phyloP scores from a whole-genome alignment of 2,329 filamentous ascomycete genomes.

The Lomentospora prolificans region DNA sequence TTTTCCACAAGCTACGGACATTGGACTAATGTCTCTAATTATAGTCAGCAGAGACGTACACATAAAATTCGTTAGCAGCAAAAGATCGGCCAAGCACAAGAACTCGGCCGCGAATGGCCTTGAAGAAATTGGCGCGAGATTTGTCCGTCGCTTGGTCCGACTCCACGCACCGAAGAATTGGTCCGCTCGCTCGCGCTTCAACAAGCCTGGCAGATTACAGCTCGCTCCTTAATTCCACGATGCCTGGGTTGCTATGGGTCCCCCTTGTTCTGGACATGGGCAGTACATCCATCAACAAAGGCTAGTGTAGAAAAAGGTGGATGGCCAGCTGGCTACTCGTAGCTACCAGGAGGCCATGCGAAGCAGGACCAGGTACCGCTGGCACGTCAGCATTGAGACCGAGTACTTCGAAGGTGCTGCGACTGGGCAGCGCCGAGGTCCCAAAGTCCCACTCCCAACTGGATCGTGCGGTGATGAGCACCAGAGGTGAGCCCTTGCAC shows the following conservation, averaged over 20 bases:
- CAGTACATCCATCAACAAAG: too few relatives aligned
- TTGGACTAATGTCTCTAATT: not conserved
- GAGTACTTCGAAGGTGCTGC: too few relatives aligned
- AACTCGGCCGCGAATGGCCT: too few relatives aligned
- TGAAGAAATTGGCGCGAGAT: too few relatives aligned
- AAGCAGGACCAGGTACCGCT: not conserved
- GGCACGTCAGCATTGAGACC: not conserved
- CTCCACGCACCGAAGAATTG: too few relatives aligned
- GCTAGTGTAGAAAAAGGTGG: too few relatives aligned
- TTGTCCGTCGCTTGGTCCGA: too few relatives aligned
- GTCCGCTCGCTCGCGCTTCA: not conserved
- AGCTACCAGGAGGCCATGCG: not conserved
- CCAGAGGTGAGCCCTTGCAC: not conserved
- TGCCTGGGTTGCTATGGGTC: not conserved
- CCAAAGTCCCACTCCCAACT: not conserved
- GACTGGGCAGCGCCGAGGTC: not conserved
- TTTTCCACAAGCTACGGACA: too few relatives aligned
- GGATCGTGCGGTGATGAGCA: not conserved
- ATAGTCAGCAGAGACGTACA: too few relatives aligned
- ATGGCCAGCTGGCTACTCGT: too few relatives aligned
- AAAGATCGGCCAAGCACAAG: too few relatives aligned
- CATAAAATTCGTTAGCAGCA: too few relatives aligned
- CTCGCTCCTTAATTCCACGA: constrained; percentile 1
- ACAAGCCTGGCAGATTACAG: not conserved
- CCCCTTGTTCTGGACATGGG: not conserved